phyloP scores from a whole-genome alignment of 1,284 basidiomycete species.

The Ustilago loliicola region DNA sequence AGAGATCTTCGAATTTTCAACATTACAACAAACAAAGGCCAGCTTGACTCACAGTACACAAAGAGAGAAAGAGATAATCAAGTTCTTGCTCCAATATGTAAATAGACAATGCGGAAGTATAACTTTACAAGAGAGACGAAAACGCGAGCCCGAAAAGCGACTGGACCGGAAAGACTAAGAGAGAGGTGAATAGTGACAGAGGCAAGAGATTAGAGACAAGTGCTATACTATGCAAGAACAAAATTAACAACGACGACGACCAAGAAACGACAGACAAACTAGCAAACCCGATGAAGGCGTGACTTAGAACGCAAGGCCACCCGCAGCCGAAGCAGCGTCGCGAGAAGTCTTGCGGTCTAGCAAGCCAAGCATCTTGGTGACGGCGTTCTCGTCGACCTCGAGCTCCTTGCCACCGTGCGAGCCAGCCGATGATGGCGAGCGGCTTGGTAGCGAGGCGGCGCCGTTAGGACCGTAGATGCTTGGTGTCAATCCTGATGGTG shows the following conservation, averaged over 20 bases:
- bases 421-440: constrained; percentile 19
- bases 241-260: not conserved
- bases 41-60: constrained; percentile 1
- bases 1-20: no score
- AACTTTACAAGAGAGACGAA: constrained; percentile 2
- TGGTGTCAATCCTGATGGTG: constrained; percentile 31
- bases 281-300: not conserved
- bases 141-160: constrained; percentile 11
- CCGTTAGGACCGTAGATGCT: constrained; percentile 45
- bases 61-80: not conserved
- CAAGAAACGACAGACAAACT: not conserved
- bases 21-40: no score
- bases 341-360: constrained; percentile 52
- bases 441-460: constrained; percentile 8
- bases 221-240: constrained; percentile 16
- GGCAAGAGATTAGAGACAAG: constrained; percentile 15
- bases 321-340: constrained; percentile 20
- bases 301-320: constrained; percentile 26
- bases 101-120: not conserved
- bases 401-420: constrained; percentile 28
- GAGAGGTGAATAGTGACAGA: constrained; percentile 14
- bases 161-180: not conserved
- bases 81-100: not conserved
- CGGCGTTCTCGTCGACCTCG: constrained; percentile 56
- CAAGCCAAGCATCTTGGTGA: constrained; percentile 54